Conservation (phyloP, 345 rosid genomes). For the Nasturtium officinale region DNA sequence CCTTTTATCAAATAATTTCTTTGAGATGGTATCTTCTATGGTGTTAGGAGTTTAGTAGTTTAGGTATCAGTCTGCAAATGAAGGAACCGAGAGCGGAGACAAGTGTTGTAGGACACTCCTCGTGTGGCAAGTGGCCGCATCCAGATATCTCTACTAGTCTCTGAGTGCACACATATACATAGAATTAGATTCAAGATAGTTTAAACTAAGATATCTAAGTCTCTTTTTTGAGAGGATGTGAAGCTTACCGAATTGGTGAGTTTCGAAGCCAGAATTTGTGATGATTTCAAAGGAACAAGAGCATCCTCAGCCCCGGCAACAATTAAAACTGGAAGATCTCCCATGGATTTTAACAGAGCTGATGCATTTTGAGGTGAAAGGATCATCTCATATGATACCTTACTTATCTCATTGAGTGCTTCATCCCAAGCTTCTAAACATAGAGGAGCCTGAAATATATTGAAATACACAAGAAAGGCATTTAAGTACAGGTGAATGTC, state of each 20-base stretch:
- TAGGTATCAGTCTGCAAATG: conserved; percentile 57
- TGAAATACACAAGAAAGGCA: neutral
- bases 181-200: neutral
- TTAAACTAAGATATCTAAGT: neutral
- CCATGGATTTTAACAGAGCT: conserved; percentile 62
- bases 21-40: neutral
- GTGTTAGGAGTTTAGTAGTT: conserved; percentile 37
- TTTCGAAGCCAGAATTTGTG: conserved; percentile 74
- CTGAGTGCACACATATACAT: conserved; percentile 46
- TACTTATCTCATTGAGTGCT: conserved; percentile 87
- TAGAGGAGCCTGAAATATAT: conserved; percentile 65
- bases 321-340: conserved; percentile 68
- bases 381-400: conserved; percentile 73
- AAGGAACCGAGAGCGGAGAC: conserved; percentile 76
- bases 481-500: neutral
- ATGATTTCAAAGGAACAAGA: conserved; percentile 72
- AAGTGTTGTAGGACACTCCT: conserved; percentile 82
- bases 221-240: neutral
- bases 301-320: conserved; percentile 78
- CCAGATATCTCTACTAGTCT: conserved; percentile 83
- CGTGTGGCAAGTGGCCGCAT: conserved; percentile 94
- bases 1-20: conserved; percentile 10
- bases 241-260: conserved; percentile 82
- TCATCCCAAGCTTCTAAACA: conserved; percentile 93
- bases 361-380: conserved; percentile 59